Evolutionary conservation across 139 green algal genomes (phyloP).

Genomic region (Chlamydomonas sp.): DNA sequence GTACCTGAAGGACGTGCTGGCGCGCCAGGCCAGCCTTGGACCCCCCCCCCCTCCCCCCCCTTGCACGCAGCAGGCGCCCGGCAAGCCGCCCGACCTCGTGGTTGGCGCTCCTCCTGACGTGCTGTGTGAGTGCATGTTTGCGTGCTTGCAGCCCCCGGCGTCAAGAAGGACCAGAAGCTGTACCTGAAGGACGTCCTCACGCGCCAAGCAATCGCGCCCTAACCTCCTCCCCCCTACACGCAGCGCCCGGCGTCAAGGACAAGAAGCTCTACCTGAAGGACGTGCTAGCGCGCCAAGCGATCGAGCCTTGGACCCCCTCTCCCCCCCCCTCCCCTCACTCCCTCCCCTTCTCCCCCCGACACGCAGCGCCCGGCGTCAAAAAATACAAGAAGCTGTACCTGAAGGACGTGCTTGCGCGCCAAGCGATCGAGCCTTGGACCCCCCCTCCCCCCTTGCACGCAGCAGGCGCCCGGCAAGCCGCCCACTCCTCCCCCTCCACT

Average conservation of each 20-base stretch:
- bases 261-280: slow-evolving; percentile 75
- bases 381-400: slow-evolving; percentile 64
- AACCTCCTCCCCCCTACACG: not conserved
- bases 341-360: not conserved
- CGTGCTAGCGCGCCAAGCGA: slow-evolving; percentile 57
- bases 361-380: not conserved
- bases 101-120: too few relatives aligned
- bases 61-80: too few relatives aligned
- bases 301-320: too few relatives aligned
- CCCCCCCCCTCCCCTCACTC: too few relatives aligned
- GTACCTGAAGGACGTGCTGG: slow-evolving; percentile 73
- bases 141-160: not conserved
- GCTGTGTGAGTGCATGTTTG: not conserved
- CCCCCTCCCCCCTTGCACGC: too few relatives aligned
- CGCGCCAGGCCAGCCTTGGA: slow-evolving; percentile 36
- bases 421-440: slow-evolving; percentile 13
- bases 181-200: slow-evolving; percentile 71
- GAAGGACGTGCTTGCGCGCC: slow-evolving; percentile 71
- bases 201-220: not conserved
- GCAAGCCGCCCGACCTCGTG: not conserved
- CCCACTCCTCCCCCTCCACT: too few relatives aligned
- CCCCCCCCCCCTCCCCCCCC: too few relatives aligned
- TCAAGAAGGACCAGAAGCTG: slow-evolving; percentile 43
- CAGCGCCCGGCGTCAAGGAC: not conserved
- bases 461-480: too few relatives aligned